A percentile compares a stretch with the other conserved stretches of the same genome.
These are phyloP conservation scores for Lecanoromycetidae sp. DNA, from an alignment of 2,329 filamentous ascomycete species.

Conservation along the genomic window DNA sequence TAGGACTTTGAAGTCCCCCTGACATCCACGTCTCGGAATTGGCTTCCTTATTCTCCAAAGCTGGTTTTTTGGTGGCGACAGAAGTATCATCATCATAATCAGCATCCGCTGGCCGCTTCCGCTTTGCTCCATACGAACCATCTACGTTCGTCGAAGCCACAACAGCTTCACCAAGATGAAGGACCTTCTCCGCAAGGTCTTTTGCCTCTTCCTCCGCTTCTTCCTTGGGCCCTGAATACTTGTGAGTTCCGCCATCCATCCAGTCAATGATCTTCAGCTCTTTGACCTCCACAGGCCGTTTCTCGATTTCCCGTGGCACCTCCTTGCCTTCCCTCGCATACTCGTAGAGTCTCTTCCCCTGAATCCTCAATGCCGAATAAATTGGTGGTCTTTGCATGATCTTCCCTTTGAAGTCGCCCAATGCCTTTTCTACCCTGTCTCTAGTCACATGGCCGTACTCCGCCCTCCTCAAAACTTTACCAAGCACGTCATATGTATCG, in stretches of 20 bases:
- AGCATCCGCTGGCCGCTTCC: conserved; percentile 31
- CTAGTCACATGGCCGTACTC: conserved; percentile 71
- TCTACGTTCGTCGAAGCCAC: conserved; percentile 18
- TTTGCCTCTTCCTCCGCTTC: conserved; percentile 67
- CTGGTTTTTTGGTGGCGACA: conserved; percentile 8
- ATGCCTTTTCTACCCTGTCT: conserved; percentile 62
- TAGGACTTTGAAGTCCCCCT: conserved; percentile 10
- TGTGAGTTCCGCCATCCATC: conserved; percentile 66
- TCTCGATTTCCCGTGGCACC: conserved; percentile 72
- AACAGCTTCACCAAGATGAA: conserved; percentile 27
- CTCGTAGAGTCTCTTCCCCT: conserved; percentile 91
- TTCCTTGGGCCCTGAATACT: conserved; percentile 64
- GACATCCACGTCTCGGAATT: conserved; percentile 13
- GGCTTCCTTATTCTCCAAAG: conserved; percentile 6
- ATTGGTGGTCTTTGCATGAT: conserved; percentile 85
- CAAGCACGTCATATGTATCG: conserved; percentile 79
- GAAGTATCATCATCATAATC: conserved; percentile 10
- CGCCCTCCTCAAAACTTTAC: conserved; percentile 66
- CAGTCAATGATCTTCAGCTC: conserved; percentile 76
- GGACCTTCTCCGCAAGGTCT: conserved; percentile 58
- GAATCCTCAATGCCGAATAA: conserved; percentile 83
- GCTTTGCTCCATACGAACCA: conserved; percentile 31
- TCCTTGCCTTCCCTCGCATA: conserved; percentile 84
- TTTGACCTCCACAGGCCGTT: conserved; percentile 63
- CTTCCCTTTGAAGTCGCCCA: conserved; percentile 64